These are phyloP conservation scores for Colletotrichum siamense DNA, from an alignment of 2,329 filamentous ascomycete genomes.

Conservation along the genomic window DNA sequence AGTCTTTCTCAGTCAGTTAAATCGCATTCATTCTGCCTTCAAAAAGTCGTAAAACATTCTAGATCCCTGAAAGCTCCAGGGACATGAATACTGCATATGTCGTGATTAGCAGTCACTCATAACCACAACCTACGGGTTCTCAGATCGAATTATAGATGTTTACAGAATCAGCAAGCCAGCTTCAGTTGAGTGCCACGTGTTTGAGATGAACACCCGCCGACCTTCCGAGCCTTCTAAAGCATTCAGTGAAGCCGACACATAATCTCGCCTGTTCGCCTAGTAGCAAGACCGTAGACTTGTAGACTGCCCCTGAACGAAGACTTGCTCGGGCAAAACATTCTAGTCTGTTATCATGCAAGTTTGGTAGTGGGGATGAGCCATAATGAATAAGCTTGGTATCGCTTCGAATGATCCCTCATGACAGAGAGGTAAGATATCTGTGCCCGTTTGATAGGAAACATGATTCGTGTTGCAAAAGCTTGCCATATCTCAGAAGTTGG, in stretches of 20 bases:
- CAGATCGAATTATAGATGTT: neutral
- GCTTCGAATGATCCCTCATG: neutral
- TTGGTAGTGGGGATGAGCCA: neutral
- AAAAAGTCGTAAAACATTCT: accelerated
- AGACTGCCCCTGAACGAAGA: neutral
- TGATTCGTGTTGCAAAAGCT: neutral
- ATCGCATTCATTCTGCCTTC: neutral
- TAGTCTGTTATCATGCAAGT: neutral
- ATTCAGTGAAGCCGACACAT: neutral
- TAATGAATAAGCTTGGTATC: neutral
- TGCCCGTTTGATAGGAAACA: neutral
- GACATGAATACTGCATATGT: neutral
- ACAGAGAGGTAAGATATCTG: neutral
- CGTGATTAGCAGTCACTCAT: neutral
- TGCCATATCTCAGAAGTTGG: neutral
- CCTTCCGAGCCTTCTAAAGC: neutral
- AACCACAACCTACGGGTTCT: neutral
- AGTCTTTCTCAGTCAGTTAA: accelerated
- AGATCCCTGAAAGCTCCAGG: neutral
- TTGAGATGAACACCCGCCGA: neutral
- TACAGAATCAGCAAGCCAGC: neutral
- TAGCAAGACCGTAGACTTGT: neutral
- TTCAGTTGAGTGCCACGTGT: neutral
- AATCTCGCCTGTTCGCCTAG: neutral
- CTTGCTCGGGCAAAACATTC: neutral